These are phyloP conservation scores for Volvox africanus DNA, from an alignment of 139 green algal genomes.

Conservation along the genomic window DNA sequence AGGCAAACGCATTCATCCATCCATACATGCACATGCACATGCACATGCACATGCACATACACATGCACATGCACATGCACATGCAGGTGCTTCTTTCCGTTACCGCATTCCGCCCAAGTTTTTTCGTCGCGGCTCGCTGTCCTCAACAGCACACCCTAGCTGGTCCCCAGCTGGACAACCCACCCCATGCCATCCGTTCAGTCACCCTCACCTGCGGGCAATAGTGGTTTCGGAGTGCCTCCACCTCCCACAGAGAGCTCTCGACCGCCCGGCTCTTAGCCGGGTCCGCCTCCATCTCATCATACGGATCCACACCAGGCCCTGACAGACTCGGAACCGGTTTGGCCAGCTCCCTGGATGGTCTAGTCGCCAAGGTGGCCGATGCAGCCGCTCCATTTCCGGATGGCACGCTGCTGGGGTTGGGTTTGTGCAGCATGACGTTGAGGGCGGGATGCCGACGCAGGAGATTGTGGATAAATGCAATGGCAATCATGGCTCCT, in stretches of 20 bases:
- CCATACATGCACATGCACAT: too few species aligned
- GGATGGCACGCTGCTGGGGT: not conserved
- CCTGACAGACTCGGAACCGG: not conserved
- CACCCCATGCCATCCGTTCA: too few species aligned
- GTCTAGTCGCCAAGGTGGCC: too few species aligned
- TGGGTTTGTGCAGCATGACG: conserved; percentile 86
- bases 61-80: too few species aligned
- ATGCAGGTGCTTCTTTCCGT: too few species aligned
- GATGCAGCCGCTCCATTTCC: not conserved
- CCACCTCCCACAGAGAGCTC: conserved; percentile 96
- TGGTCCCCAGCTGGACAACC: too few species aligned
- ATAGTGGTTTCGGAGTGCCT: conserved; percentile 85
- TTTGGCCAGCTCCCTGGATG: too few species aligned
- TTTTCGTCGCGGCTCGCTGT: too few species aligned
- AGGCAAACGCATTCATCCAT: not conserved
- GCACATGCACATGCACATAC: not conserved
- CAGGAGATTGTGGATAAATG: conserved; percentile 97
- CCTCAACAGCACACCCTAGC: too few species aligned
- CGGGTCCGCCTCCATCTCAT: conserved; percentile 74
- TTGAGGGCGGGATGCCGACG: conserved; percentile 90
- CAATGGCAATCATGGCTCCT: conserved; percentile 84
- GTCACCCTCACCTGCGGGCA: conserved; percentile 77
- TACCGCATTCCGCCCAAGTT: too few species aligned
- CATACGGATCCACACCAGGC: conserved; percentile 68
- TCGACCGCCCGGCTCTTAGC: conserved; percentile 84